Percentiles rank a stretch among this genome's conserved stretches.
phyloP scores from a whole-genome alignment of 306 rosid genomes.

The Malus sieversii region DNA sequence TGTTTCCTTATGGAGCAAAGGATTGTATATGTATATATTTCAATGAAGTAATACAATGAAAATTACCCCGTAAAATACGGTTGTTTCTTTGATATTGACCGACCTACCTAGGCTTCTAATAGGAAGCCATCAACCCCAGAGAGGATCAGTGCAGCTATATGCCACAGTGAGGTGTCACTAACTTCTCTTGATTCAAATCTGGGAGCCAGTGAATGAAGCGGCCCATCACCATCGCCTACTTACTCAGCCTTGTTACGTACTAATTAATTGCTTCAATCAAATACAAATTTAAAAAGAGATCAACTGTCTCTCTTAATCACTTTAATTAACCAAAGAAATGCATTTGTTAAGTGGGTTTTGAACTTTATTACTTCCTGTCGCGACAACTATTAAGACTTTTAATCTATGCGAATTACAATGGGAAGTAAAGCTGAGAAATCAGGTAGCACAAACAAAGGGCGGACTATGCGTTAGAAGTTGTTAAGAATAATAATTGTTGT shows the following conservation, averaged over 20 bases:
- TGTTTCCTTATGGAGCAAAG: too few relatives aligned
- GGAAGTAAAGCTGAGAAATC: constrained; percentile 26
- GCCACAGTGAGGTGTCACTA: constrained; percentile 21
- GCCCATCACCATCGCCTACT: not conserved
- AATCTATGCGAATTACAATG: constrained; percentile 5
- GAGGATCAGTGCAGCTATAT: constrained; percentile 1
- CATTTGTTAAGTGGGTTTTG: not conserved
- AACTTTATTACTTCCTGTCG: not conserved
- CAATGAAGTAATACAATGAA: too few relatives aligned
- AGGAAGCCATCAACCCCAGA: constrained; percentile 13
- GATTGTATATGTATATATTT: too few relatives aligned
- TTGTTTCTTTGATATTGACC: not conserved
- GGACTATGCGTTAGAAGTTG: constrained; percentile 20
- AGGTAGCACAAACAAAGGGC: constrained; percentile 54
- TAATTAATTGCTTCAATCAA: not conserved
- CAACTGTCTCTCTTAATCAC: not conserved
- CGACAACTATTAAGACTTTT: not conserved
- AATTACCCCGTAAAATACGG: too few relatives aligned
- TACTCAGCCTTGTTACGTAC: not conserved
- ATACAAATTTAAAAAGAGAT: not conserved
- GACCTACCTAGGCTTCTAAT: not conserved
- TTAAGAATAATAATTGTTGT: constrained; percentile 14
- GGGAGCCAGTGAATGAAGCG: not conserved
- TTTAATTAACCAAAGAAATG: not conserved
- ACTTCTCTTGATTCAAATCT: constrained; percentile 18